Evolutionary conservation across 306 rosid genomes (phyloP), one percentile per base, ranked within the genome.

Genomic region (Carpinus viminea): DNA sequence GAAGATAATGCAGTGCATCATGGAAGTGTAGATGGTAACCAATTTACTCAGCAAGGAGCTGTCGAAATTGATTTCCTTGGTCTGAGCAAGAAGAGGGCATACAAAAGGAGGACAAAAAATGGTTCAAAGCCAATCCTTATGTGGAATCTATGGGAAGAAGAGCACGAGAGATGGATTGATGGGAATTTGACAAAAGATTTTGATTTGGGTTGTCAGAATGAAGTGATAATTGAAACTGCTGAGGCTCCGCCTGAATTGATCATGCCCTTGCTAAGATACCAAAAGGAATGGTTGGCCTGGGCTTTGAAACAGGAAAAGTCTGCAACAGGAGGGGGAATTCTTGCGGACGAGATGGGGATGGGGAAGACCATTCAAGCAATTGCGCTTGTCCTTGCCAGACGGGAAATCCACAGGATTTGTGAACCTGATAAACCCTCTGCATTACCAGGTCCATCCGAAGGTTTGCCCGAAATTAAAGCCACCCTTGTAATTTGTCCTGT

Each of bases 311-410:
- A 94, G 81, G 98, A 94, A 83, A 73, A 59, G 34, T 91, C 92
- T 76, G 71, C 11, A 13, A 77, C 62, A 73, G 90, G 80, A 83
- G 98, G 98, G 55, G 97, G 98, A 61, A 94, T 94, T 72, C 98
- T 94, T 70, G 98, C 98, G 10, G 98, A 94, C 79, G 98, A 94
- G 83, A 94, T 94, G 97, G 98, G 98, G 64, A 94, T 94, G 98
- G 97, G 98, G 76, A 94, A 94, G 81, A 94, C 98, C 72, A 78
- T 92, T 74, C 97, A 94, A 91, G 97, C 98, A 17, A 94, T 94
- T 83, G 86, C 98, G 11, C 97, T 94, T 61, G 98, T 94, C 76
- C 97, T 94, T 77, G 91, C 97, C 43, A 88, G 88, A 80, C 93
- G 89, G 31, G 92, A 88, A 20, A 31, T 85, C 28, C 69, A 31